These are phyloP conservation scores for Xylaria sp. DNA, from an alignment of 2,329 filamentous ascomycete genomes.

Conservation along the genomic window DNA sequence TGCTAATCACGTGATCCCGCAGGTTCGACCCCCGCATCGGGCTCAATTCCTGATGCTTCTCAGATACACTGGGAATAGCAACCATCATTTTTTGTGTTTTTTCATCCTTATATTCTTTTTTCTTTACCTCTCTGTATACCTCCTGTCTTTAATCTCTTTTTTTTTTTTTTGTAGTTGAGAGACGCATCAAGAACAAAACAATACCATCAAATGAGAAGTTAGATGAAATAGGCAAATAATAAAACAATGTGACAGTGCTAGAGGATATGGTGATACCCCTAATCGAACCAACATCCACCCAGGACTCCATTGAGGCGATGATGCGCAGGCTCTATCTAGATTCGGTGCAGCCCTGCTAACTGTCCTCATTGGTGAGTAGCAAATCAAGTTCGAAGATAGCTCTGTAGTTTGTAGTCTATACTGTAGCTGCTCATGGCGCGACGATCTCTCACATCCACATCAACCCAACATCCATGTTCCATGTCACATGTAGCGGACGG, in stretches of 20 bases:
- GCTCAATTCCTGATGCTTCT: constrained; percentile 55
- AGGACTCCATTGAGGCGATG: constrained; percentile 9
- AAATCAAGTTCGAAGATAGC: neutral
- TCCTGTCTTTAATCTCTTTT: neutral
- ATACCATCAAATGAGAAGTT: too few relatives aligned
- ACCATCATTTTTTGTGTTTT: constrained; percentile 4
- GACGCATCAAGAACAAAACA: too few relatives aligned
- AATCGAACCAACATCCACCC: neutral
- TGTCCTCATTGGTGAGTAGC: neutral
- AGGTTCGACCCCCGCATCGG: constrained; percentile 60
- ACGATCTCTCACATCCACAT: neutral
- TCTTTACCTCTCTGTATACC: neutral
- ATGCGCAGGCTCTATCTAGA: neutral
- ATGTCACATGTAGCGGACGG: constrained; percentile 11
- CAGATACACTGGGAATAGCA: constrained; percentile 21
- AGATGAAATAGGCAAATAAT: neutral
- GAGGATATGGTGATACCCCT: neutral
- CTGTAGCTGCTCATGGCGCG: neutral
- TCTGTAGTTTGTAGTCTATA: too few relatives aligned
- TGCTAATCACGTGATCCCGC: neutral
- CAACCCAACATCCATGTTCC: constrained; percentile 20
- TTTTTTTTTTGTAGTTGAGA: too few relatives aligned
- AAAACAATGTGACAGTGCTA: neutral
- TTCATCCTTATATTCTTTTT: neutral
- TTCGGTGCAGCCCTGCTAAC: constrained; percentile 4